These are phyloP conservation scores for Camellia japonica DNA, from an alignment of 148 eudicot genomes.

Conservation along the genomic window DNA sequence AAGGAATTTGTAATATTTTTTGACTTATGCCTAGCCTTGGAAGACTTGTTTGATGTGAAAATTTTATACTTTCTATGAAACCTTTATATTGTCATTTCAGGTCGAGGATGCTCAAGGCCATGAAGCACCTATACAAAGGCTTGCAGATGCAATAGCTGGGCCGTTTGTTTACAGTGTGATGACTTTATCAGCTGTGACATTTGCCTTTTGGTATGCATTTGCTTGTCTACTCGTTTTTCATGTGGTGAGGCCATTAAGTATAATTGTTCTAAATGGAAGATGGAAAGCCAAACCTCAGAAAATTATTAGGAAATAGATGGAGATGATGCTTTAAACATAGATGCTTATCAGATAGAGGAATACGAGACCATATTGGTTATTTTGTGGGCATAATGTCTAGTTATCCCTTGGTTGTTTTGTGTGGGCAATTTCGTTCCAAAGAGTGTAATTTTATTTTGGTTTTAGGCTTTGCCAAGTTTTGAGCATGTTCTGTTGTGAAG, in stretches of 20 bases:
- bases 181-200: constrained; percentile 81
- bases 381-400: no score
- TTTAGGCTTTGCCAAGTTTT: no score
- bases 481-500: no score
- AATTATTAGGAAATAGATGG: neutral
- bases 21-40: neutral
- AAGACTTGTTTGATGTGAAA: neutral
- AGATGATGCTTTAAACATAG: neutral
- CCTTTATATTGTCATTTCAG: constrained; percentile 29
- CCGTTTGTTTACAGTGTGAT: constrained; percentile 91
- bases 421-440: no score
- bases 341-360: neutral
- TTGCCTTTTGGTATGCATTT: constrained; percentile 75
- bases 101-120: constrained; percentile 98
- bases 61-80: neutral
- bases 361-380: neutral
- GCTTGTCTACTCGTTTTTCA: constrained; percentile 9
- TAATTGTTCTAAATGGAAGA: neutral
- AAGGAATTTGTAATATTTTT: neutral
- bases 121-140: constrained; percentile 98
- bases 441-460: no score
- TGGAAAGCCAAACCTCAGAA: neutral
- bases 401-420: no score
- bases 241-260: neutral
- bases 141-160: constrained; percentile 94